Evolutionary conservation across 78 protist genomes (phyloP), one percentile per base, ranked within the genome.

Genomic region (Cavenderia fasciculata): DNA sequence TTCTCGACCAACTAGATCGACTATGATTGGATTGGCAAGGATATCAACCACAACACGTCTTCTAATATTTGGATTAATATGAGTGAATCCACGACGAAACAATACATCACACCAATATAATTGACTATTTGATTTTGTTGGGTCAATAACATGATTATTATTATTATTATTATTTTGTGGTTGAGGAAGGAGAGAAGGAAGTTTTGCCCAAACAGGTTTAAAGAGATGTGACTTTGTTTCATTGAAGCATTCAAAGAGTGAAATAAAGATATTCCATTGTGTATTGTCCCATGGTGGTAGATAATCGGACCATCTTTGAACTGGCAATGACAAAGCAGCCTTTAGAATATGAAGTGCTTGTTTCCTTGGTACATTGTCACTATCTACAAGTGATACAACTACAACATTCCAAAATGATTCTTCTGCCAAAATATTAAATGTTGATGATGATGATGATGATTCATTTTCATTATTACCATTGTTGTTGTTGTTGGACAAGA

Each of bases 191-290:
- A 82, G 40, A 68, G 46, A 33, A 62, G 56, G 25, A 8, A 82
- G 40, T 68, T 82, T 76, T 0, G 73, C 38, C 90, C 90, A 82
- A 8, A 82, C 90, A 40, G 90, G 90, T 14, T 34, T 33, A 44
- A 82, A 82, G 14, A 82, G 74, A 68, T 82, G 90, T 56, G 90
- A 82, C 12, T 82, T 82, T 11, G 90, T 82, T 44, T 82, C 90
- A 33, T 82, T 74, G 47, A 82, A 82, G 5, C 52, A 23, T 56
- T 82, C 90, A 31, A 46, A 82, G 16, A 82, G 40, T 12, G 90
- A 82, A 38, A 68, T 57, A 43, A 62, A 82, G 6, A 82, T 56
- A 33, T 31, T 44, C 90, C 90, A 82, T 82, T 82, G 76, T 25
- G 65, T 82, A 38, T 46, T 18, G 19, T 65, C 59, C 74, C 73